Evolutionary conservation across 2,329 filamentous ascomycete genomes (phyloP), one percentile per base, ranked within the genome.

Genomic region (Clonostachys sp.): DNA sequence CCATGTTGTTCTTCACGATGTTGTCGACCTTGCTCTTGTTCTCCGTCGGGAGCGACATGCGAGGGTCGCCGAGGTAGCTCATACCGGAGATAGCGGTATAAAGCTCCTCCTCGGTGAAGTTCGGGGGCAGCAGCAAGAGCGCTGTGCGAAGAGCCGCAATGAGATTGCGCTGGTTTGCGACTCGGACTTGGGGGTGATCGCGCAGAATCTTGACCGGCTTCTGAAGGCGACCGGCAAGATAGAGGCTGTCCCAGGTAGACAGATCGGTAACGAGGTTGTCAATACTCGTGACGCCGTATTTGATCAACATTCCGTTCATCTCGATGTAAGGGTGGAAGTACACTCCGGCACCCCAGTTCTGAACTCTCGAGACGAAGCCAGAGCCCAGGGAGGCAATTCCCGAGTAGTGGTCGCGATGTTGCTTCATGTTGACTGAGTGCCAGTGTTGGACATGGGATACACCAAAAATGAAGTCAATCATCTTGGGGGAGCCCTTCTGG

Each of bases 381-480:
- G 91, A 97, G 2, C 92, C 92, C 17, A 96, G 69, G 13, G 83
- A 86, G 2, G 88, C 89, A 17, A 99, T 73, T 12, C 80, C 84
- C 2, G 92, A 97, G 70, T 99, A 99, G 67, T 99, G 94, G 58
- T 95, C 80, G 8, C 89, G 86, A 61, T 99, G 87, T 64, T 96
- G 87, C 54, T 80, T 77, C 57, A 99, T 75, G 60, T 99, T 99
- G 51, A 99, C 76, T 34, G 87, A 91, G 69, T 99, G 94, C 89
- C 92, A 99, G 69, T 99, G 94, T 62, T 99, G 88, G 2, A 88
- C 90, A 65, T 95, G 89, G 2, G 89, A 89, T 12, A 97, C 92
- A 24, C 92, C 94, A 63, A 99, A 94, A 56, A 99, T 95, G 64
- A 99, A 96, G 68, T 99, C 94, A 53, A 99, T 95, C 85, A 97